These are phyloP conservation scores for Citrus reticulata DNA, from an alignment of 345 rosid species.

Conservation along the genomic window DNA sequence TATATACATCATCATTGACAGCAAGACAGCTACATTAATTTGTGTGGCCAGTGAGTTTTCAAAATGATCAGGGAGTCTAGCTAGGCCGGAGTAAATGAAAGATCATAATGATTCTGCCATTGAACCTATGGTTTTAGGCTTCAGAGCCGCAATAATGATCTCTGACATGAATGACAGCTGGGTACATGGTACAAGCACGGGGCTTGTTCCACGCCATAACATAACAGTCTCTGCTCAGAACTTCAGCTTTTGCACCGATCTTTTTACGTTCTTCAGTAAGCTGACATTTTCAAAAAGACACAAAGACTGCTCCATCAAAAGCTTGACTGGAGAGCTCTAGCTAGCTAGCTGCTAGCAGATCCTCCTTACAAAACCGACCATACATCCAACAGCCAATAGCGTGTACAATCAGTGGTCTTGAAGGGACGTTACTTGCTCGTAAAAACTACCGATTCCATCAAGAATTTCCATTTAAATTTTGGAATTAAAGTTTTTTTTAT, in stretches of 20 bases:
- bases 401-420: background rate
- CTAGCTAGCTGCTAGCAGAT: background rate
- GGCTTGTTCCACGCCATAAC: background rate
- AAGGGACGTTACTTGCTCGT: background rate
- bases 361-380: background rate
- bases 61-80: background rate
- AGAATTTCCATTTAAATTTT: background rate
- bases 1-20: too few relatives aligned
- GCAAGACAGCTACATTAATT: too few relatives aligned
- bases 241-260: background rate
- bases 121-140: background rate
- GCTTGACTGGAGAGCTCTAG: too few relatives aligned
- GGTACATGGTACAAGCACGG: conserved; percentile 13
- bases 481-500: background rate
- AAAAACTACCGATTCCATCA: background rate
- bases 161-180: background rate
- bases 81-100: too few relatives aligned
- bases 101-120: background rate
- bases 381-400: background rate
- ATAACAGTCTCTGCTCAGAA: background rate
- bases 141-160: conserved; percentile 8
- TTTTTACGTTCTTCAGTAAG: background rate
- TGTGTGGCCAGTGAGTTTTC: background rate
- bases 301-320: background rate
- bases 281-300: background rate